Percentiles rank a stretch among this genome's conserved stretches.
Conservation (phyloP, 2,329 filamentous ascomycete genomes). For the Stemphylium lycopersici region DNA sequence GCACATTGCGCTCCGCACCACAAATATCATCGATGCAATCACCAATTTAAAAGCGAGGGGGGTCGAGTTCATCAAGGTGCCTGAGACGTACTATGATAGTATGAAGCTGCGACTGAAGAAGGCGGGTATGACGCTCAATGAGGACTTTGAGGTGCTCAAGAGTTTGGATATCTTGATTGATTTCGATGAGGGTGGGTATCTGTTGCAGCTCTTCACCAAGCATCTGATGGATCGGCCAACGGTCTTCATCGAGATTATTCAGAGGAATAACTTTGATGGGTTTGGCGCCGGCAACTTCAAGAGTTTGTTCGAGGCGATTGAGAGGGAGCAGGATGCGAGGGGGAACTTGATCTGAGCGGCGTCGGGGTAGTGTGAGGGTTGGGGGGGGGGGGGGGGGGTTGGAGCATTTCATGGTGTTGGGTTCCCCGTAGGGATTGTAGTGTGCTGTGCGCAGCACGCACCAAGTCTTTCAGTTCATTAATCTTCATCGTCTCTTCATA, state of each 20-base stretch:
- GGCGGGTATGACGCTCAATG: conserved; percentile 65
- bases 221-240: conserved; percentile 93
- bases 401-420: not conserved
- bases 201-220: conserved; percentile 68
- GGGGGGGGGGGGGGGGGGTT: not conserved
- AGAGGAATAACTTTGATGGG: conserved; percentile 86
- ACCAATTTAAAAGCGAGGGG: conserved; percentile 80
- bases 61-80: conserved; percentile 91
- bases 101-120: conserved; percentile 76
- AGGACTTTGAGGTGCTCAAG: conserved; percentile 80
- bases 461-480: not conserved
- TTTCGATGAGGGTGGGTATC: conserved; percentile 90
- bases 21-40: conserved; percentile 79
- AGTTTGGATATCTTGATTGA: conserved; percentile 88
- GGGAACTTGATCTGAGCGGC: conserved; percentile 68
- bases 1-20: conserved; percentile 86
- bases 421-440: not conserved
- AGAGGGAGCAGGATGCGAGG: conserved; percentile 84
- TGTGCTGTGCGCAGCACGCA: no score
- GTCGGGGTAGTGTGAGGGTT: not conserved
- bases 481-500: not conserved
- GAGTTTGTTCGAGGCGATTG: conserved; percentile 92
- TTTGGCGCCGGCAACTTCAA: conserved; percentile 97
- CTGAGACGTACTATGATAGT: conserved; percentile 80
- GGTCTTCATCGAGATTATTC: conserved; percentile 96